phyloP scores from a whole-genome alignment of 1,284 basidiomycete genomes.

The Papiliotrema flavescens region DNA sequence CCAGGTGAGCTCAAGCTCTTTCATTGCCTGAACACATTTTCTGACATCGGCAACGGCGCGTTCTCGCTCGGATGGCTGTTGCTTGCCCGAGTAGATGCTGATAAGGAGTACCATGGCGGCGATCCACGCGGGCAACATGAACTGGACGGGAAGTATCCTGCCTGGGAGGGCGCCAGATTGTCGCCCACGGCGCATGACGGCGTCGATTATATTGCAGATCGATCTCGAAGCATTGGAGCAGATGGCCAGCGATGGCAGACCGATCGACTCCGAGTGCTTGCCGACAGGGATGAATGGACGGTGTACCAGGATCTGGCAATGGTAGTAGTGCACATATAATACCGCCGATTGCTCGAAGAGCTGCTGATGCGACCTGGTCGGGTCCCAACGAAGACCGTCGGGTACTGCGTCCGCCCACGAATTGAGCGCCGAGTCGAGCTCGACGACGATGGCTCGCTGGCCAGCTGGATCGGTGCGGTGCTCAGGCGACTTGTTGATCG shows the following conservation, averaged over 20 bases:
- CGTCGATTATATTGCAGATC: slow-evolving; percentile 66
- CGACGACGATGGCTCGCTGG: slow-evolving; percentile 66
- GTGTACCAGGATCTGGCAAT: slow-evolving; percentile 66
- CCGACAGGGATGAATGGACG: slow-evolving; percentile 70
- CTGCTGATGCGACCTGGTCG: slow-evolving; percentile 57
- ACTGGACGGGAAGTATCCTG: slow-evolving; percentile 38
- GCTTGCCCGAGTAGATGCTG: slow-evolving; percentile 67
- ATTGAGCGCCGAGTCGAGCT: slow-evolving; percentile 65
- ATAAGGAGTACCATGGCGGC: slow-evolving; percentile 66
- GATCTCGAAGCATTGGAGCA: slow-evolving; percentile 80
- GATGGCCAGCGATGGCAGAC: slow-evolving; percentile 68
- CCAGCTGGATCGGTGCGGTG: slow-evolving; percentile 60
- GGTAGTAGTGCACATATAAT: slow-evolving; percentile 66
- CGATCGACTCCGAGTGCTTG: slow-evolving; percentile 30
- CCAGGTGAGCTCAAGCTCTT: slow-evolving; percentile 56
- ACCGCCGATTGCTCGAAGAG: slow-evolving; percentile 68
- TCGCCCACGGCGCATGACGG: slow-evolving; percentile 36
- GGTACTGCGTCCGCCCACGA: slow-evolving; percentile 74
- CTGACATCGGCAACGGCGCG: slow-evolving; percentile 67
- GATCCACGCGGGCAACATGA: slow-evolving; percentile 56
- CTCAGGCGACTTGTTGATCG: slow-evolving; percentile 58
- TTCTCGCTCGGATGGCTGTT: slow-evolving; percentile 58
- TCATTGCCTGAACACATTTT: slow-evolving; percentile 63
- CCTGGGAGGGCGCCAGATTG: slow-evolving; percentile 46
- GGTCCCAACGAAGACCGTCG: slow-evolving; percentile 69